Evolutionary conservation across 495 filamentous ascomycete genomes (phyloP).

Genomic region (Aspergillus baeticus): DNA sequence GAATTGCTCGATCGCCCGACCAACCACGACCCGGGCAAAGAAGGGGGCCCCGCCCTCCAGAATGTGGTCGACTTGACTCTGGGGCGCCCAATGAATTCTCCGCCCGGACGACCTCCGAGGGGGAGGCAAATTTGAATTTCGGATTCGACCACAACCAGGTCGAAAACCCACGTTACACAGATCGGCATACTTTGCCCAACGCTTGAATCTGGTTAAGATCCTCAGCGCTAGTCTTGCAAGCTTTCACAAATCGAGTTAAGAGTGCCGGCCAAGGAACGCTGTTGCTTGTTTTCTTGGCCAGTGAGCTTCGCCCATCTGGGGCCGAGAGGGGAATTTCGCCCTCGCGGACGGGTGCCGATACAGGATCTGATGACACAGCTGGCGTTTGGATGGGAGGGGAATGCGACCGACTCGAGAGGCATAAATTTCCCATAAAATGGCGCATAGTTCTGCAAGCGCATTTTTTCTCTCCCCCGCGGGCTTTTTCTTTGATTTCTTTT

Average conservation of each 20-base stretch:
- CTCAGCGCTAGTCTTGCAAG: not conserved
- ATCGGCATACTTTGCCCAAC: not conserved
- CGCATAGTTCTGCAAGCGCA: too few relatives aligned
- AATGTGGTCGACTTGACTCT: slow-evolving; percentile 4
- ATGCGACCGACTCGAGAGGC: too few relatives aligned
- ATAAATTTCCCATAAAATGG: too few relatives aligned
- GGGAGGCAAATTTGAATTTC: too few relatives aligned
- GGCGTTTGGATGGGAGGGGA: not conserved
- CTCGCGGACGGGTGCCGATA: not conserved
- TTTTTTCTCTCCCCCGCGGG: too few relatives aligned
- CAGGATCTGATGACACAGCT: not conserved
- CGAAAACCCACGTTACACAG: not conserved
- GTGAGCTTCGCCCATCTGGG: not conserved
- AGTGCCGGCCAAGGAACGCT: not conserved
- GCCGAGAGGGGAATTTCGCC: not conserved
- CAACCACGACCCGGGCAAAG: not conserved
- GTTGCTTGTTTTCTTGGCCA: not conserved
- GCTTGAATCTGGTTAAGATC: not conserved
- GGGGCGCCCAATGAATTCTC: not conserved
- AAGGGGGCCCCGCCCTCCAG: not conserved
- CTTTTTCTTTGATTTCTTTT: too few relatives aligned
- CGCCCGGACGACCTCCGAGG: slow-evolving; percentile 1
- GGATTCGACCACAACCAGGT: too few relatives aligned
- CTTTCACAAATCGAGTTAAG: slow-evolving; percentile 2
- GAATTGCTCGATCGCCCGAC: too few relatives aligned